Percentiles rank a stretch among this genome's conserved stretches.
These are phyloP conservation scores for Golubevia sp. DNA, from an alignment of 1,284 basidiomycete species.

Conservation along the genomic window DNA sequence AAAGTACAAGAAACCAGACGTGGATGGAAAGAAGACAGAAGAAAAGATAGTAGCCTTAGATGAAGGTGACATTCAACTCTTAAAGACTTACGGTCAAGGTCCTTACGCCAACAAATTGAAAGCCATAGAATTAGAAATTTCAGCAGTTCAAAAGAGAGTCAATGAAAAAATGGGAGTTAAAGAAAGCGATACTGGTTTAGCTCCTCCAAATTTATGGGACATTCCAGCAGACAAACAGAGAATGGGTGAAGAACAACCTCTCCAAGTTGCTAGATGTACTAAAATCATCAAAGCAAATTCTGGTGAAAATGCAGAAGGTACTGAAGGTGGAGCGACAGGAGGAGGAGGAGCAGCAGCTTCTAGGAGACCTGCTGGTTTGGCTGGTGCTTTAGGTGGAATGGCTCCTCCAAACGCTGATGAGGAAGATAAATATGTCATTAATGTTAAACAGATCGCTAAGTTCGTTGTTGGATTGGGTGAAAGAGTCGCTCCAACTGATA, in stretches of 20 bases:
- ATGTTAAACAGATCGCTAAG: conserved; percentile 99
- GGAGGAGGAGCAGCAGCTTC: conserved; percentile 16
- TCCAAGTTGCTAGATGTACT: conserved; percentile 97
- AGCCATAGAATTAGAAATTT: conserved; percentile 88
- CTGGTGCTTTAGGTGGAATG: conserved; percentile 14
- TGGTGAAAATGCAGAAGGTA: conserved; percentile 20
- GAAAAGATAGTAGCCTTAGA: conserved; percentile 74
- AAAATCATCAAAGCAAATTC: conserved; percentile 83
- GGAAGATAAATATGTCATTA: conserved; percentile 95
- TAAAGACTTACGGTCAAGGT: conserved; percentile 99
- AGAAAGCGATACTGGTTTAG: conserved; percentile 96
- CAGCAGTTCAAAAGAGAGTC: conserved; percentile 93
- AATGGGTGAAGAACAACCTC: conserved; percentile 87
- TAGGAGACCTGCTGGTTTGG: conserved; percentile 7
- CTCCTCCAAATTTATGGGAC: conserved; percentile 96
- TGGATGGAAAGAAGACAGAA: conserved; percentile 42
- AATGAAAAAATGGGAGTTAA: conserved; percentile 97
- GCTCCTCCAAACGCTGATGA: conserved; percentile 80
- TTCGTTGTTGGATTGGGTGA: conserved; percentile 98
- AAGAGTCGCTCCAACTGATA: conserved; percentile 93
- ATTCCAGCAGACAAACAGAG: conserved; percentile 70
- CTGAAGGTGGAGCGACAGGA: not conserved
- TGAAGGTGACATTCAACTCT: conserved; percentile 97
- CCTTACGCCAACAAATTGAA: conserved; percentile 90
- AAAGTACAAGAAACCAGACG: conserved; percentile 56